Evolutionary conservation across 352 stramenopile genomes (phyloP), one percentile per base, ranked within the genome.

Genomic region (Pythium periplocum): DNA sequence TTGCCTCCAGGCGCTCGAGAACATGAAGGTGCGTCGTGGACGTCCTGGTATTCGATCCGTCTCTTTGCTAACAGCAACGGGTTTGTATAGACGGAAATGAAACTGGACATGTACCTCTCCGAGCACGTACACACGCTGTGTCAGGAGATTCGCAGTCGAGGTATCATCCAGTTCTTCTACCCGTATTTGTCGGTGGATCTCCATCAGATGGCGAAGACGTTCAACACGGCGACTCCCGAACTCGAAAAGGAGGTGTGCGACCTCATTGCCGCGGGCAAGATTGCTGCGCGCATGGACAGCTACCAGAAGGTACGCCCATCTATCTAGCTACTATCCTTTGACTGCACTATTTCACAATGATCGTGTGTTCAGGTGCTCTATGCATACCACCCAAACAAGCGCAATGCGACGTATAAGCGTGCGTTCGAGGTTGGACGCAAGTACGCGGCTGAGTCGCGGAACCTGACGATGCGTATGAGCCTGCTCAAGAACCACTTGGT

Each of bases 81-180:
- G 17, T 26, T 42, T 39, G 30, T 53, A 17, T 42, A 92, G 77
- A 62, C 78, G 34, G 80, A 91, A 50, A 68, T 93, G n/a, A 54
- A 63, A 30, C 48, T 95, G 11, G 87, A 96, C 62, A 61, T 96
- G 40, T 91, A 95, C 40, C 55, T 96, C 17, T 77, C 69, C 39
- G 61, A 71, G 8, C 83, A 93, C 61, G 80, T 96, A 6, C 73
- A 86, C 31, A 64, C 75, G 40, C 56, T 96, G 31, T 83, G 74
- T 64, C 75, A 83, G 34, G 75, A 93, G 58, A 96, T 96, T 56
- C 84, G 86, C 43, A 83, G 73, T 45, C 79, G 83, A 17, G 87
- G 78, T 6, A 90, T 96, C 52, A 81, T 91, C 47, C 87, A 96
- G 71, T 96, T 93, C 62, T 94, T 96, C 61, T 78, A 82, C 48